Conservation (phyloP, 179 eudicot species). For the Monotropa hypopitys region DNA sequence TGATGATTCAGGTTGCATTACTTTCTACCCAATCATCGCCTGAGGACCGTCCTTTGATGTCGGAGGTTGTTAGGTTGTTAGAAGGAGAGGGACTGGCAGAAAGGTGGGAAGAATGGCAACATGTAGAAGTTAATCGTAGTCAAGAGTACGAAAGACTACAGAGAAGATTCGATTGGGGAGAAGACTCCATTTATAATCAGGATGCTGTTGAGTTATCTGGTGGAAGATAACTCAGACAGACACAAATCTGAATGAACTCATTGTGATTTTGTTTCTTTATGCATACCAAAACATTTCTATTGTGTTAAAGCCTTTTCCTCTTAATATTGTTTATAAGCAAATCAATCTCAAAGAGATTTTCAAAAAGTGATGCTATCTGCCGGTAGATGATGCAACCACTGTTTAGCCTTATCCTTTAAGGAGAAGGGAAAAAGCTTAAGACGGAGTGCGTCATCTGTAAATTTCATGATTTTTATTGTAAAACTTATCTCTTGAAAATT, state of each 20-base stretch:
- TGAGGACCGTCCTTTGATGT: conserved; percentile 90
- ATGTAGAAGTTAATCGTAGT: conserved; percentile 61
- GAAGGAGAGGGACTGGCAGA: conserved; percentile 99
- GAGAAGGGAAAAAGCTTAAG: too few relatives aligned
- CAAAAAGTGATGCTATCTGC: too few relatives aligned
- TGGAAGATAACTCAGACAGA: conserved; percentile 39
- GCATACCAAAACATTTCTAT: not conserved
- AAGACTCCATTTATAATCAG: conserved; percentile 57
- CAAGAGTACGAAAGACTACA: conserved; percentile 69
- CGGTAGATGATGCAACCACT: too few relatives aligned
- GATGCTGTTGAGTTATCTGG: conserved; percentile 91
- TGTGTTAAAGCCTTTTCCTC: too few relatives aligned
- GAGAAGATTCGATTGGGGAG: conserved; percentile 80
- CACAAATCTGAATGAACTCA: not conserved
- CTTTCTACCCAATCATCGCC: conserved; percentile 81
- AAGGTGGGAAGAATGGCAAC: conserved; percentile 96
- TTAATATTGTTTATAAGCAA: too few relatives aligned
- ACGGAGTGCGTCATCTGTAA: too few relatives aligned
- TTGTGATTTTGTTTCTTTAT: not conserved
- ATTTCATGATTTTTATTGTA: too few relatives aligned
- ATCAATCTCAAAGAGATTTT: too few relatives aligned
- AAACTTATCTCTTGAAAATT: too few relatives aligned
- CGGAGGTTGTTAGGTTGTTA: conserved; percentile 92
- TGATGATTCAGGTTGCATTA: conserved; percentile 83
- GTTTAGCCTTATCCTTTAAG: too few relatives aligned